Percentiles rank a stretch among this genome's conserved stretches.
phyloP scores from a whole-genome alignment of 768 basidiomycete genomes.

The Russula vinacea region DNA sequence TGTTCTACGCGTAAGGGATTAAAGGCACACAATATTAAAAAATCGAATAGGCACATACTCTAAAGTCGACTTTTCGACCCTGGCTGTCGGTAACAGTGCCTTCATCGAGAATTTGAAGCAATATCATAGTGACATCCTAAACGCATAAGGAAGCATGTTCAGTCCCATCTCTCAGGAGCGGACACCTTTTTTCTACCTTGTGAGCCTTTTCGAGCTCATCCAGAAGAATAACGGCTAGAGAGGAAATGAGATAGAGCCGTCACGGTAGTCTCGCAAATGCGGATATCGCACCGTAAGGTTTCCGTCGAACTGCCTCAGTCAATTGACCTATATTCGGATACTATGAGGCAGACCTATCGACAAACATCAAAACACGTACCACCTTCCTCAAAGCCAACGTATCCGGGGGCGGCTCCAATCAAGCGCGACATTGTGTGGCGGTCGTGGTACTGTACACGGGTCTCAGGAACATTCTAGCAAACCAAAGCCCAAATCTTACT shows the following conservation, averaged over 20 bases:
- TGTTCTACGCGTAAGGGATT: conserved; percentile 54
- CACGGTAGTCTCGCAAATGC: neutral
- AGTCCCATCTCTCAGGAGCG: neutral
- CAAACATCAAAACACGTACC: conserved; percentile 42
- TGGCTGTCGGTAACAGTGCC: conserved; percentile 88
- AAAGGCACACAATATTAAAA: neutral
- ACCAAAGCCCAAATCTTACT: conserved; percentile 31
- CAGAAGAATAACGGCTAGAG: conserved; percentile 56
- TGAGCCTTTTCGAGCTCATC: conserved; percentile 79
- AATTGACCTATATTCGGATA: conserved; percentile 45
- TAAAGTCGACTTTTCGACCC: conserved; percentile 89
- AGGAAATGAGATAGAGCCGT: neutral
- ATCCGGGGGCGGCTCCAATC: conserved; percentile 91
- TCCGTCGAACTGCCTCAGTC: conserved; percentile 61
- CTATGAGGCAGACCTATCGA: neutral
- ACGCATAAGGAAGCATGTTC: neutral
- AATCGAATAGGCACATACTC: conserved; percentile 42
- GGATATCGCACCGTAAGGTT: conserved; percentile 48
- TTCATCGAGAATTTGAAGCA: conserved; percentile 89
- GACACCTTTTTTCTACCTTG: conserved; percentile 46
- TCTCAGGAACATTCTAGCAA: conserved; percentile 10
- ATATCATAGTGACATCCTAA: conserved; percentile 82
- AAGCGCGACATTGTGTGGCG: conserved; percentile 87
- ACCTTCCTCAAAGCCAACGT: conserved; percentile 72
- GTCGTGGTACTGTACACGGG: conserved; percentile 67